phyloP scores from a whole-genome alignment of 73 alveolate species.

The Paramecium sexaurelia region DNA sequence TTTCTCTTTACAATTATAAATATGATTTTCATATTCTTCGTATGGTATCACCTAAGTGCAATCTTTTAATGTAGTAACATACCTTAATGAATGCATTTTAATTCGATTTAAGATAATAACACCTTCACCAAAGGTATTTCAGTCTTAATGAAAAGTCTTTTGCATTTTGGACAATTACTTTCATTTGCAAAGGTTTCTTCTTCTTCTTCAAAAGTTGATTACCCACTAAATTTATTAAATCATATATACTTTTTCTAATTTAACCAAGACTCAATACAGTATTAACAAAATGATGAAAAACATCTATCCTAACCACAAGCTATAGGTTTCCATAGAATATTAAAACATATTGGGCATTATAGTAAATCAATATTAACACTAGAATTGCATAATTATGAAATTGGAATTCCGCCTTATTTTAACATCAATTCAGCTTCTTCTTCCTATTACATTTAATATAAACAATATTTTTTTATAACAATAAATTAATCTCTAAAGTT shows the following conservation, averaged over 20 bases:
- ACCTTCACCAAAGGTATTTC: neutral
- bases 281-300: constrained; percentile 35
- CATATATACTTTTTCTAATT: neutral
- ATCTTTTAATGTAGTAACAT: neutral
- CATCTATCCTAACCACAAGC: constrained; percentile 62
- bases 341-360: constrained; percentile 44
- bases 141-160: constrained; percentile 29
- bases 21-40: neutral
- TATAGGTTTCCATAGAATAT: constrained; percentile 39
- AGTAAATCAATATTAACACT: constrained; percentile 26
- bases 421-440: neutral
- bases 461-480: neutral
- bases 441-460: neutral
- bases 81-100: constrained; percentile 23
- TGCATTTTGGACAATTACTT: constrained; percentile 40
- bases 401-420: constrained; percentile 41
- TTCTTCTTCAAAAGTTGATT: neutral
- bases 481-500: too few species aligned
- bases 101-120: neutral
- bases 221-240: neutral
- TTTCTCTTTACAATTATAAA: neutral
- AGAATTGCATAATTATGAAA: neutral
- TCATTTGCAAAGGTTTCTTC: neutral
- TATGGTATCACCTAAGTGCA: neutral
- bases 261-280: neutral